Conservation (phyloP, 1,284 basidiomycete species). For the Chondrostereum purpureum region DNA sequence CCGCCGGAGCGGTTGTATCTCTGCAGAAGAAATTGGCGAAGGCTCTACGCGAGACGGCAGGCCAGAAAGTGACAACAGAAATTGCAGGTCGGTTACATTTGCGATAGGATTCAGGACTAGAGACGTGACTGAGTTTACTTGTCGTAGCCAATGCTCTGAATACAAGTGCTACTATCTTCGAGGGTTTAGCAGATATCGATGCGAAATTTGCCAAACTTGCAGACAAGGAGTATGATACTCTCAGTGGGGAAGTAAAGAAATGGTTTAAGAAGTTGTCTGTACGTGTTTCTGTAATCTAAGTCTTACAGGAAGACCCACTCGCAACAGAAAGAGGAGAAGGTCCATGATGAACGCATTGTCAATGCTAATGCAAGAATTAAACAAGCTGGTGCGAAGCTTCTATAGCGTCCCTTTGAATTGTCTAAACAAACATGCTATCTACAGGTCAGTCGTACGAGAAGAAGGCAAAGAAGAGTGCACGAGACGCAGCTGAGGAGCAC, state of each 20-base stretch:
- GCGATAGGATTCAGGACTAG: too few species aligned
- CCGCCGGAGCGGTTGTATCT: slow-evolving; percentile 49
- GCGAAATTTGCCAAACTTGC: slow-evolving; percentile 65
- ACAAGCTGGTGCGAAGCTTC: slow-evolving; percentile 51
- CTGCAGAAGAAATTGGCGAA: slow-evolving; percentile 72
- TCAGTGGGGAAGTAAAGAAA: slow-evolving; percentile 67
- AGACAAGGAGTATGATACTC: slow-evolving; percentile 63
- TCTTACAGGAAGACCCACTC: slow-evolving; percentile 5
- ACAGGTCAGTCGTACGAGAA: slow-evolving; percentile 68
- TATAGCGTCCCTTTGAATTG: slow-evolving; percentile 1
- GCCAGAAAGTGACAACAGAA: slow-evolving; percentile 51
- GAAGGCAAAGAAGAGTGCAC: slow-evolving; percentile 66
- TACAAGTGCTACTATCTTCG: slow-evolving; percentile 59
- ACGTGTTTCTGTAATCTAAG: slow-evolving; percentile 28
- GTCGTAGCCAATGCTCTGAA: slow-evolving; percentile 56
- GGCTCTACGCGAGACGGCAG: slow-evolving; percentile 58
- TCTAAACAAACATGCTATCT: neutral
- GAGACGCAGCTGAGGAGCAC: slow-evolving; percentile 68
- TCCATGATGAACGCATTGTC: slow-evolving; percentile 65
- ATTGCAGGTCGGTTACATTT: slow-evolving; percentile 47
- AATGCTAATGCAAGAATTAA: slow-evolving; percentile 69
- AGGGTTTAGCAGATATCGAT: slow-evolving; percentile 62
- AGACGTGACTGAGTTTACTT: too few species aligned
- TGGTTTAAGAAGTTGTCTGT: slow-evolving; percentile 80
- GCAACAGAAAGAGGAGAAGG: slow-evolving; percentile 68